Evolutionary conservation across 371 early-diverging fungal species (phyloP).

Genomic region (Mucor indicus): DNA sequence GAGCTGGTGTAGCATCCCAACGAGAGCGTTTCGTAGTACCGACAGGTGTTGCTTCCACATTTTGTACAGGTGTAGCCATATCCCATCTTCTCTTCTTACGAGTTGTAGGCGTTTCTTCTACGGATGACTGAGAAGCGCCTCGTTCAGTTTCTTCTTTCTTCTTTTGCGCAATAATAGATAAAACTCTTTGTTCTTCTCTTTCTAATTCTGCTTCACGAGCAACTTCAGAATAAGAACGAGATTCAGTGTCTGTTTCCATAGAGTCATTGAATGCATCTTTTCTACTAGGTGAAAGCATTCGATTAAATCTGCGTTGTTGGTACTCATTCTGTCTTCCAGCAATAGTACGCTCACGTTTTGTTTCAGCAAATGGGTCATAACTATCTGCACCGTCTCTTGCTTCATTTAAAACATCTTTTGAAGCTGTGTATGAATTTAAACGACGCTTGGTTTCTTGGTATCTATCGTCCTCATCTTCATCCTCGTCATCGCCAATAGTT

Average conservation of each 20-base stretch:
- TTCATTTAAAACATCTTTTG: conserved; percentile 73
- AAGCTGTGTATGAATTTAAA: conserved; percentile 78
- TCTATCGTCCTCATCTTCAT: conserved; percentile 50
- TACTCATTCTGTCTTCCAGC: conserved; percentile 89
- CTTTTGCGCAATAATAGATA: conserved; percentile 71
- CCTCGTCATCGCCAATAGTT: conserved; percentile 58
- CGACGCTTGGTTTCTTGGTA: conserved; percentile 49
- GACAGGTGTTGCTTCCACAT: conserved; percentile 70
- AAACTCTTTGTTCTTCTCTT: conserved; percentile 69
- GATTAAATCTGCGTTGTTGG: conserved; percentile 71
- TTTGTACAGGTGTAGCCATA: conserved; percentile 66
- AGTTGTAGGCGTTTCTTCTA: conserved; percentile 33
- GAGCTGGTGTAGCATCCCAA: conserved; percentile 85
- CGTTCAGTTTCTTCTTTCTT: conserved; percentile 58
- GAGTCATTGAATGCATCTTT: conserved; percentile 76
- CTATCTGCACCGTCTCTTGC: conserved; percentile 51
- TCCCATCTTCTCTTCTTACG: conserved; percentile 85
- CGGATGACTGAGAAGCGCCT: conserved; percentile 1
- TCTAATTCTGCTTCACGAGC: conserved; percentile 87
- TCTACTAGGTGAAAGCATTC: conserved; percentile 85
- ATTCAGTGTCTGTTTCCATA: conserved; percentile 34
- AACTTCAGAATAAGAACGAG: conserved; percentile 81
- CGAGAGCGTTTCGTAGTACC: conserved; percentile 55
- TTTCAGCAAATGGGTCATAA: conserved; percentile 72
- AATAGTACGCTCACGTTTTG: conserved; percentile 55